A percentile compares a stretch with the other conserved stretches of the same genome.
Evolutionary conservation across 495 filamentous ascomycete species (phyloP).

Genomic region (Neurospora sp.): DNA sequence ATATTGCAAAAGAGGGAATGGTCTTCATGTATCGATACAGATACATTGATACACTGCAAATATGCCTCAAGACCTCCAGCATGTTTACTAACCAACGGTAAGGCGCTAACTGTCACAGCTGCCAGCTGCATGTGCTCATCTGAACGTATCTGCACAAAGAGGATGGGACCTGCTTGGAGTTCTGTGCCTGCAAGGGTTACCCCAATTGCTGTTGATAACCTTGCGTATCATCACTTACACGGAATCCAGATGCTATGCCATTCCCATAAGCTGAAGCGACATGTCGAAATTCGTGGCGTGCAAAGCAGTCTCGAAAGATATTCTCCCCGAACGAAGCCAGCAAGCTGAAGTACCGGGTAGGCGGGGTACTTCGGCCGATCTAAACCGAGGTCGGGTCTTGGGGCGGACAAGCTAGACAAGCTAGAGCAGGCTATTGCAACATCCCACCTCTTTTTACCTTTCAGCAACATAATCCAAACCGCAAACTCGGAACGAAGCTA

Average conservation of each 20-base stretch:
- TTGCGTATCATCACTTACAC: not conserved
- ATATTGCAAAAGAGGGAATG: no score
- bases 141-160: not conserved
- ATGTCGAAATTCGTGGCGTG: not conserved
- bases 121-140: not conserved
- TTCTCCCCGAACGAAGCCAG: not conserved
- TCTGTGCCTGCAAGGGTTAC: not conserved
- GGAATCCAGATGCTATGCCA: not conserved
- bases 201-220: not conserved
- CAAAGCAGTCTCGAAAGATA: not conserved
- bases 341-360: not conserved
- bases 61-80: not conserved
- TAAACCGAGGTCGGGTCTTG: not conserved
- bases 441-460: not conserved
- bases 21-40: no score
- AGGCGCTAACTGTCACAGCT: not conserved
- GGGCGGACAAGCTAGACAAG: not conserved
- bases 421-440: not conserved
- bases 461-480: not conserved
- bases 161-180: not conserved
- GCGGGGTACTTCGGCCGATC: not conserved
- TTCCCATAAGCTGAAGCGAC: not conserved
- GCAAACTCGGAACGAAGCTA: not conserved
- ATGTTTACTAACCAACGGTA: not conserved
- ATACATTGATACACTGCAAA: not conserved